Evolutionary conservation across 352 stramenopile species (phyloP), one percentile per base, ranked within the genome.

Genomic region (Pythium pyrilobum): DNA sequence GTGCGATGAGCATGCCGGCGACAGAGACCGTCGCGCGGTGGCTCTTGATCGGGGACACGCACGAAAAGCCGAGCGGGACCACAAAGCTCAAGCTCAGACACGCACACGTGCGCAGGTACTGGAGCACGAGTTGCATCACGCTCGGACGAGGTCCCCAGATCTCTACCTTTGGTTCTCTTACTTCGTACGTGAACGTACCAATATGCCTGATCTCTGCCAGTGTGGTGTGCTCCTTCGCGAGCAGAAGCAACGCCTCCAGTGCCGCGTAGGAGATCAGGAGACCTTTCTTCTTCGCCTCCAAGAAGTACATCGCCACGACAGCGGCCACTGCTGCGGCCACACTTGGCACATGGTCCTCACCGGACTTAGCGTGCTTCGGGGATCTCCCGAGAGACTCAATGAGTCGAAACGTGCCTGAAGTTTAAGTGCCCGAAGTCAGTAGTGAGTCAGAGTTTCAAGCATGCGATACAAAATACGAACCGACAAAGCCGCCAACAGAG

Each of bases 161-260:
- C 79, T 77, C n/a, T n/a, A n/a, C n/a, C n/a, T n/a, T n/a, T n/a
- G 87, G 32, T 65, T 67, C 51, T 84, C 85, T 60, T 85, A 87
- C 56, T 84, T 80, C 12, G 71, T 59, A 62, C 9, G 66, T 52
- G 9, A 82, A 57, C 64, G 21, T 61, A 89, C 76, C 67, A 28
- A 89, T 78, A 54, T 79, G 62, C 23, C 71, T 74, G 52, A 64
- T 27, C 9, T 85, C 62, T 1, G 71, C 58, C 41, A 87, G 56
- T 13, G 63, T 32, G n/a, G 69, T 72, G 38, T 68, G 56, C 39
- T 87, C 58, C 18, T 70, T 69, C 5, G 67, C 57, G 21, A 89
- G 62, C 34, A 53, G 52, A 21, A 87, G 45, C 6, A 61, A 32
- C 0, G 79, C 76, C 52, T 87, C 74, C 13, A 89, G 63, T 3